Percentiles rank a stretch among this genome's conserved stretches.
Evolutionary conservation across 441 rosid genomes (phyloP).

Genomic region (Corymbia calophylla): DNA sequence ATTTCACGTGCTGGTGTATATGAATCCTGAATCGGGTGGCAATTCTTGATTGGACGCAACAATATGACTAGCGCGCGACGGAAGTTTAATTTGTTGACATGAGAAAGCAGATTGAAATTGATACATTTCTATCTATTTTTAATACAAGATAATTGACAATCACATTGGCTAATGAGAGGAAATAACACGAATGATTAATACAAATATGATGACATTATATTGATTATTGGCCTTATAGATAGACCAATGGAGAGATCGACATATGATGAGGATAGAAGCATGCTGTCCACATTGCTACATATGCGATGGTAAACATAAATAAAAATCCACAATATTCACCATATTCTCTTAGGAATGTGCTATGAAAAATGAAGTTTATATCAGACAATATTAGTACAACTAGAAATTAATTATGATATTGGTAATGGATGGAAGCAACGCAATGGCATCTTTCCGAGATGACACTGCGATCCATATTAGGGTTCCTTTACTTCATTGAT

Average conservation of each 20-base stretch:
- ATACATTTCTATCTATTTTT: background rate
- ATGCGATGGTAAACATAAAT: background rate
- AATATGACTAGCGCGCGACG: background rate
- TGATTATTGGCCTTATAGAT: background rate
- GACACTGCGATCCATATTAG: background rate
- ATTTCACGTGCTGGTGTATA: background rate
- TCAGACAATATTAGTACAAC: background rate
- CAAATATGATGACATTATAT: background rate
- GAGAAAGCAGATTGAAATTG: background rate
- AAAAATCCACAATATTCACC: background rate
- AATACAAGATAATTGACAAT: background rate
- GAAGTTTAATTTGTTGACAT: background rate
- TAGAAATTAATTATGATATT: background rate
- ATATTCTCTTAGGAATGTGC: background rate
- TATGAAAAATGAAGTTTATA: background rate
- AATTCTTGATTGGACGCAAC: background rate
- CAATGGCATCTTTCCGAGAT: background rate
- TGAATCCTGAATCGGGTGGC: background rate
- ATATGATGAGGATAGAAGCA: background rate
- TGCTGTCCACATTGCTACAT: background rate
- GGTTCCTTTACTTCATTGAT: background rate
- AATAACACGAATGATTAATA: background rate
- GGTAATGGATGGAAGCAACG: background rate
- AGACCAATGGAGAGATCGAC: background rate
- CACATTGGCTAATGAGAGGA: background rate